Evolutionary conservation across 2,329 filamentous ascomycete genomes (phyloP), one percentile per base, ranked within the genome.

Genomic region (Cladophialophora yegresii): DNA sequence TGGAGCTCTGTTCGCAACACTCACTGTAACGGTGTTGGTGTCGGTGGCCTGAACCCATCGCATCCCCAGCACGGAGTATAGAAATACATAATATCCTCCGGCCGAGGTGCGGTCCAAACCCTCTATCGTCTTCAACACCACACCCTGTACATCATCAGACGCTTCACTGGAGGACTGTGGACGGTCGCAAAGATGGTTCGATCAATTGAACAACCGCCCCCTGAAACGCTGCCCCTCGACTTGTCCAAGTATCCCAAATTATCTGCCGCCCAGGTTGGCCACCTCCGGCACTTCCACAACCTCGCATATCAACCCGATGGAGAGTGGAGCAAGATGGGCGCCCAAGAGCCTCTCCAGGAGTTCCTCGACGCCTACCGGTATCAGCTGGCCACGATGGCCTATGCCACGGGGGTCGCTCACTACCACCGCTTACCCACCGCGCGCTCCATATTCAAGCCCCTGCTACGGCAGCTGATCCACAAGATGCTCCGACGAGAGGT

Each of bases 401-500:
- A 81, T 61, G 77, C 73, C 2, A 65, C 75, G 0, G 74, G 72
- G 0, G 65, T 71, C 1, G 72, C 77, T 1, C 79, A 80, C 66
- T 80, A 76, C 75, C 66, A 80, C 63, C 76, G 73, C 4, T 67
- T 77, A 12, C 76, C 77, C 0, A 73, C 73, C 16, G 57, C 79
- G 32, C 71, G 76, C 4, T 69, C 69, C 7, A 66, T 74, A 1
- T 77, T 76, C 71, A 77, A 77, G 62, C 62, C 65, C 0, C 69
- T 80, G 0, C 63, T 79, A 16, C 70, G 72, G 2, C 69, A 71
- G 20, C 63, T 77, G 4, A 80, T 80, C 54, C 70, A 73, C 26
- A 80, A 79, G 68, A 79, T 80, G 78, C 68, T 80, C n/a, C 71
- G 71, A 9, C 70, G 73, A 5, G 76, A 77, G 13, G 78, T 80